Evolutionary conservation across 768 basidiomycete genomes (phyloP).

Genomic region (Chlorophyllum brunneum): DNA sequence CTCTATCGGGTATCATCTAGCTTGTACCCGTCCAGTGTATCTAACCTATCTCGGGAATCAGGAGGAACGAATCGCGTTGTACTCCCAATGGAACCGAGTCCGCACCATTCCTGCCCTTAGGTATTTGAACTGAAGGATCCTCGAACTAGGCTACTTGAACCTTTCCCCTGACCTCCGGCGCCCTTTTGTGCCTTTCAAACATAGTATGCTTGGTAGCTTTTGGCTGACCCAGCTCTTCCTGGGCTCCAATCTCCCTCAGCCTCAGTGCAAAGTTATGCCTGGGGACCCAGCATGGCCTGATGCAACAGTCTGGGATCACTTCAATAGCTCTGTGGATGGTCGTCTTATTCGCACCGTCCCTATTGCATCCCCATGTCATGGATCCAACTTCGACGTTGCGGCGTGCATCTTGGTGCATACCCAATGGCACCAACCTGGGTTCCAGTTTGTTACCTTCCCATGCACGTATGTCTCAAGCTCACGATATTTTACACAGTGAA

Average conservation of each 20-base stretch:
- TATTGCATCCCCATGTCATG: conserved; percentile 7
- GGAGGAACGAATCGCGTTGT: too few relatives aligned
- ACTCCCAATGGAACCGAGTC: too few relatives aligned
- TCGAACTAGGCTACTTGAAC: too few relatives aligned
- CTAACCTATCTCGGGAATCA: too few relatives aligned
- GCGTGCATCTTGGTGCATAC: not conserved
- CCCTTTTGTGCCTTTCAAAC: not conserved
- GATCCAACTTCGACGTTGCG: not conserved
- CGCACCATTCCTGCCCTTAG: too few relatives aligned
- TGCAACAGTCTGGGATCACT: conserved; percentile 5
- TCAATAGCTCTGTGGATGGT: conserved; percentile 16
- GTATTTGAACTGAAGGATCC: too few relatives aligned
- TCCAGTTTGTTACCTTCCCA: conserved; percentile 1
- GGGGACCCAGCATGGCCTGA: conserved; percentile 14
- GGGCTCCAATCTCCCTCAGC: not conserved
- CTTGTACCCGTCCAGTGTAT: too few relatives aligned
- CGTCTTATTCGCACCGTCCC: conserved; percentile 11
- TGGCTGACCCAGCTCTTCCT: not conserved
- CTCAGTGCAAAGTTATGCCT: conserved; percentile 7
- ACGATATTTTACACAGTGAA: not conserved
- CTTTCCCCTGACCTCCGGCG: too few relatives aligned
- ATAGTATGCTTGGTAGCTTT: not conserved
- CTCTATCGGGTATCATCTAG: too few relatives aligned
- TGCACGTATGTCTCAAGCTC: not conserved
- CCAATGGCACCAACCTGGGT: conserved; percentile 2